Evolutionary conservation across 1,284 basidiomycete genomes (phyloP).

Genomic region (Melanopsichium pennsylvanicum): DNA sequence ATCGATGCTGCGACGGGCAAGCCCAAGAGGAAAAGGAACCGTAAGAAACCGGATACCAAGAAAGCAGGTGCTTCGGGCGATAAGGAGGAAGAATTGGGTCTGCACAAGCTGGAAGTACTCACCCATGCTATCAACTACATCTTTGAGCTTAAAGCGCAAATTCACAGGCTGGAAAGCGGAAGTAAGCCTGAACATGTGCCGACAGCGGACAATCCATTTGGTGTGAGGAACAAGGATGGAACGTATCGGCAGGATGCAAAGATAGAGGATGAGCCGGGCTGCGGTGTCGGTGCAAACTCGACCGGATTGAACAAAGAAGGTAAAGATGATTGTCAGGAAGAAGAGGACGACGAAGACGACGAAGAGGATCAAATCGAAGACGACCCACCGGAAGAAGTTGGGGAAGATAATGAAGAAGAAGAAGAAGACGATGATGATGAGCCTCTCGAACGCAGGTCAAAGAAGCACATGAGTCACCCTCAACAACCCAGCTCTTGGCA

Average conservation of each 20-base stretch:
- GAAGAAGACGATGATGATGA: constrained; percentile 42
- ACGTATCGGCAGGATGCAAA: constrained; percentile 32
- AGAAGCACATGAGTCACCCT: constrained; percentile 24
- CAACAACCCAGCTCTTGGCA: background rate
- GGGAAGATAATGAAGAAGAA: constrained; percentile 18
- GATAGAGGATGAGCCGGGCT: constrained; percentile 31
- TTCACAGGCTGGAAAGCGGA: constrained; percentile 51
- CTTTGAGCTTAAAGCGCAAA: constrained; percentile 54
- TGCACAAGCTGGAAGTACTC: constrained; percentile 60
- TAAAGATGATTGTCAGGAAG: constrained; percentile 2
- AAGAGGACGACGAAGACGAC: constrained; percentile 20
- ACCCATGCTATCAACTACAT: constrained; percentile 62
- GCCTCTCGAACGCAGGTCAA: constrained; percentile 20
- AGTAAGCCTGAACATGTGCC: constrained; percentile 18
- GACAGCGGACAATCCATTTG: constrained; percentile 44
- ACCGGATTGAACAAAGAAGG: background rate
- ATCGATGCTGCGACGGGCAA: constrained; percentile 51
- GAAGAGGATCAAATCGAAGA: constrained; percentile 32
- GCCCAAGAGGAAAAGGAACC: constrained; percentile 53
- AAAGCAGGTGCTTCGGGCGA: constrained; percentile 22
- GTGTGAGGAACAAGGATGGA: constrained; percentile 21
- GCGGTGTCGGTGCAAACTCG: constrained; percentile 1
- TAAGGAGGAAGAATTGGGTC: constrained; percentile 54
- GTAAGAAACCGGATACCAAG: constrained; percentile 43
- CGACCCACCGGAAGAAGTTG: constrained; percentile 17